These are phyloP conservation scores for Actinomortierella ambigua DNA, from an alignment of 371 early-diverging fungal species.

Conservation along the genomic window DNA sequence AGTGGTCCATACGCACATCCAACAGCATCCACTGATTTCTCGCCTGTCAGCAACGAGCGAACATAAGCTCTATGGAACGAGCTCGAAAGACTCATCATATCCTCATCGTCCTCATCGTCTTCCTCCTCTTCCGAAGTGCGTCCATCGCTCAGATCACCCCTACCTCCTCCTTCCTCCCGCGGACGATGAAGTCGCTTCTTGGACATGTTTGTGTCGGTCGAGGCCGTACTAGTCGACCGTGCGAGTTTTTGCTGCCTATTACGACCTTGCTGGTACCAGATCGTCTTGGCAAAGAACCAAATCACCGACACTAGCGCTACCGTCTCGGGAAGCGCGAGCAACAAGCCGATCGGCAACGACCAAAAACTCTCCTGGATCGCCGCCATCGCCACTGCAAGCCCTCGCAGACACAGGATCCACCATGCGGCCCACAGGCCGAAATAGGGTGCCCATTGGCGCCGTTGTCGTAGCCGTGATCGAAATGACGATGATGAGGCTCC, in stretches of 20 bases:
- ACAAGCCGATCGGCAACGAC: conserved; percentile 32
- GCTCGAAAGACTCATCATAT: conserved; percentile 35
- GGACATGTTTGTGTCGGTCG: neutral
- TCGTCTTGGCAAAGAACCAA: conserved; percentile 32
- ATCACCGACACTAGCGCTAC: conserved; percentile 29
- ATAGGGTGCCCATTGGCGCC: conserved; percentile 30
- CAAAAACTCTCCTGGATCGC: conserved; percentile 35
- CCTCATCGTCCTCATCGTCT: conserved; percentile 13
- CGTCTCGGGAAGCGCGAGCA: conserved; percentile 40
- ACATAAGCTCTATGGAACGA: conserved; percentile 34
- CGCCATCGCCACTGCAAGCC: conserved; percentile 18
- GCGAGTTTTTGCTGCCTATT: conserved; percentile 1
- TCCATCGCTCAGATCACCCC: neutral
- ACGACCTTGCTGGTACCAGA: conserved; percentile 23
- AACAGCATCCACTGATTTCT: too few relatives aligned
- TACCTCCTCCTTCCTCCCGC: neutral
- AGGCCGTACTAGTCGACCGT: conserved; percentile 9
- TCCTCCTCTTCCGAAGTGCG: neutral
- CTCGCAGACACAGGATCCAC: conserved; percentile 21
- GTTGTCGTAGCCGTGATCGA: neutral
- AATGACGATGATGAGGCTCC: too few relatives aligned
- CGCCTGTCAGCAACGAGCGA: conserved; percentile 21
- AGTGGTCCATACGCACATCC: too few relatives aligned
- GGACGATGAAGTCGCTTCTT: neutral
- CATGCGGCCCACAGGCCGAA: conserved; percentile 36